phyloP scores from a whole-genome alignment of 2,329 filamentous ascomycete species.

The Davidsoniella neocaledoniae region DNA sequence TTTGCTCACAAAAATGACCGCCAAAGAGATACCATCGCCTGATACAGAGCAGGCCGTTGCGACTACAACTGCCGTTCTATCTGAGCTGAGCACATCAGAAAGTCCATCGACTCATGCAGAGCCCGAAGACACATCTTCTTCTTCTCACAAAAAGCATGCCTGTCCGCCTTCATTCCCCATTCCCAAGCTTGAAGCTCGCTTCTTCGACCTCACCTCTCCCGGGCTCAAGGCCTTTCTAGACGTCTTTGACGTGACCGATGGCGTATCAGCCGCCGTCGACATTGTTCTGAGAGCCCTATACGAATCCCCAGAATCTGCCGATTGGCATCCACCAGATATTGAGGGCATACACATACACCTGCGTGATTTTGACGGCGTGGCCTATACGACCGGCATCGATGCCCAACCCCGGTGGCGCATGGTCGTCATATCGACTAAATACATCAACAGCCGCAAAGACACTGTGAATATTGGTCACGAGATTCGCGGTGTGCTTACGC shows the following conservation, averaged over 20 bases:
- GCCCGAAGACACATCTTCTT: no score
- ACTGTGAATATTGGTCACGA: slow-evolving; percentile 35
- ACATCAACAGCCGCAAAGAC: slow-evolving; percentile 39
- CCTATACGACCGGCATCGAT: slow-evolving; percentile 57
- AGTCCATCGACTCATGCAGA: no score
- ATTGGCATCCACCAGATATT: slow-evolving; percentile 40
- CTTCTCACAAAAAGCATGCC: no score
- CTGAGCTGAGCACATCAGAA: no score
- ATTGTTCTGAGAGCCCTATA: slow-evolving; percentile 63
- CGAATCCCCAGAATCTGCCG: slow-evolving; percentile 23
- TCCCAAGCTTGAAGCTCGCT: slow-evolving; percentile 42
- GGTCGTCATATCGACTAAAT: slow-evolving; percentile 63
- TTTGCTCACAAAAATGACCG: no score
- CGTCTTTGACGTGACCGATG: slow-evolving; percentile 42
- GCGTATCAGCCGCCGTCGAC: slow-evolving; percentile 45
- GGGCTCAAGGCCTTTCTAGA: slow-evolving; percentile 52
- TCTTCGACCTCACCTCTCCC: slow-evolving; percentile 39
- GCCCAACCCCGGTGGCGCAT: no score
- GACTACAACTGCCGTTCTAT: no score
- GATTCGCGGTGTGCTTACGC: slow-evolving; percentile 67
- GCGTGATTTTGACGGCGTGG: slow-evolving; percentile 64
- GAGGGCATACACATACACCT: slow-evolving; percentile 75
- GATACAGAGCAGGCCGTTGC: no score
- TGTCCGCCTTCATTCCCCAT: slow-evolving; percentile 21
- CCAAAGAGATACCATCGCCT: no score